Percentiles rank a stretch among this genome's conserved stretches.
phyloP scores from a whole-genome alignment of 352 stramenopile species.

The Pythium diclinum region DNA sequence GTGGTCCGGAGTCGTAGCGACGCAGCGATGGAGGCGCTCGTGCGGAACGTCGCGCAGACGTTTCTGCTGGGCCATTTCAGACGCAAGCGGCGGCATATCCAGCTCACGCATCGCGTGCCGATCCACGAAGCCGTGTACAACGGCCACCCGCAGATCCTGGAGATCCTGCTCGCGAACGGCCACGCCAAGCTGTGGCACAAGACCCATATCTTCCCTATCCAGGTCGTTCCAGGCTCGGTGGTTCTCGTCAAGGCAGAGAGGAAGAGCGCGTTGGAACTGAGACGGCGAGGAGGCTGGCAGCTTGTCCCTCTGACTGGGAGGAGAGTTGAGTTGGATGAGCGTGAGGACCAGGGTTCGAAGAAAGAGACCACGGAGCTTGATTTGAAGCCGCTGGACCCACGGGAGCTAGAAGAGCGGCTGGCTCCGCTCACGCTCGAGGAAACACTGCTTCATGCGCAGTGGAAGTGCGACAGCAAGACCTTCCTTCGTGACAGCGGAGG shows the following conservation, averaged over 20 bases:
- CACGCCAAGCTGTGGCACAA: conserved; percentile 55
- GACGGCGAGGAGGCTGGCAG: conserved; percentile 41
- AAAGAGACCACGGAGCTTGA: neutral
- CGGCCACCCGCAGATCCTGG: conserved; percentile 48
- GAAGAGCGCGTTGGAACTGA: conserved; percentile 7
- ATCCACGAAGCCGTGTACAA: conserved; percentile 76
- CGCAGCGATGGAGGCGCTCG: conserved; percentile 42
- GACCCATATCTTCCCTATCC: conserved; percentile 55
- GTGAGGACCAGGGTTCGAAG: neutral
- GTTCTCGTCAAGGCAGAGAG: conserved; percentile 1
- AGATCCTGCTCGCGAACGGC: conserved; percentile 45
- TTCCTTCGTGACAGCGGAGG: conserved; percentile 36
- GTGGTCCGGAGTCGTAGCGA: conserved; percentile 32
- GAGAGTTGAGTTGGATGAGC: neutral
- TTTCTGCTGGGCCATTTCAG: conserved; percentile 59
- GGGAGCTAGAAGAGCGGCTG: conserved; percentile 9
- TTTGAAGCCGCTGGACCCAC: neutral
- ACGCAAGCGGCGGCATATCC: conserved; percentile 41
- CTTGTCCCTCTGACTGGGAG: conserved; percentile 37
- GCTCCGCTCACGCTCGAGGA: conserved; percentile 43
- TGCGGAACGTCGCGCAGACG: conserved; percentile 54
- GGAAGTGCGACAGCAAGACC: conserved; percentile 39
- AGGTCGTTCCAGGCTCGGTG: conserved; percentile 36
- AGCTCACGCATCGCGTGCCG: conserved; percentile 63
- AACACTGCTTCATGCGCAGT: conserved; percentile 47